Conservation (phyloP, 2,329 filamentous ascomycete species). For the Pseudopithomyces maydicus region DNA sequence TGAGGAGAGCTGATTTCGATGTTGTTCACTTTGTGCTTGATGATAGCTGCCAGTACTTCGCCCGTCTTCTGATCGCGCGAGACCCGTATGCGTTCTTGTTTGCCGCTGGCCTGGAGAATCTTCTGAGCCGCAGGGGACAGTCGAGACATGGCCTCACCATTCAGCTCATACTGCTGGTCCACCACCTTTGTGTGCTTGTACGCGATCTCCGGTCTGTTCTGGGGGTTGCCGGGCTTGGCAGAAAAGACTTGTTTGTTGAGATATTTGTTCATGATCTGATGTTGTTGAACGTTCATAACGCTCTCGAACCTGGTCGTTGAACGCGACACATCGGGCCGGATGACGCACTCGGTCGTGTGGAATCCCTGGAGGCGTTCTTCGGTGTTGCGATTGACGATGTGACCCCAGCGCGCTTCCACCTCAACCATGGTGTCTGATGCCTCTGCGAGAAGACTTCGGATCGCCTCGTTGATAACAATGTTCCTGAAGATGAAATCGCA, state of each 20-base stretch:
- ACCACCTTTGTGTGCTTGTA: slow-evolving; percentile 84
- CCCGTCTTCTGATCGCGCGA: slow-evolving; percentile 76
- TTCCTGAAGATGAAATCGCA: slow-evolving; percentile 80
- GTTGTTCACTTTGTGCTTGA: slow-evolving; percentile 88
- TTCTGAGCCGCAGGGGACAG: slow-evolving; percentile 61
- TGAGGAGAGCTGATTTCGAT: slow-evolving; percentile 83
- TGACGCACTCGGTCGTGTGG: slow-evolving; percentile 64
- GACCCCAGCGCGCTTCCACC: slow-evolving; percentile 92
- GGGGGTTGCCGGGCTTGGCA: slow-evolving; percentile 46
- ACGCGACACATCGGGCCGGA: slow-evolving; percentile 20
- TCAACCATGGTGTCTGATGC: slow-evolving; percentile 76
- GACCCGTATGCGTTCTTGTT: slow-evolving; percentile 52
- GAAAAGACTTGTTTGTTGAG: slow-evolving; percentile 72
- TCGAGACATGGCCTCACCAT: slow-evolving; percentile 56
- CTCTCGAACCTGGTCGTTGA: slow-evolving; percentile 69
- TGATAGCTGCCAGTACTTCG: slow-evolving; percentile 77
- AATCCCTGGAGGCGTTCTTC: slow-evolving; percentile 70
- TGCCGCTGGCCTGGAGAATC: slow-evolving; percentile 52
- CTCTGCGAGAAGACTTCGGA: slow-evolving; percentile 55
- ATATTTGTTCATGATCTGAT: slow-evolving; percentile 81
- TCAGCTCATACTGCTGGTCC: slow-evolving; percentile 72
- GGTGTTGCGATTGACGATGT: slow-evolving; percentile 71
- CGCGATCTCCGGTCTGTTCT: slow-evolving; percentile 65
- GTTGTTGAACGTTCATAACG: slow-evolving; percentile 92
- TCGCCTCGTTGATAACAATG: slow-evolving; percentile 70